phyloP scores from a whole-genome alignment of 805 yeast species.

The Candida xyloterini region DNA sequence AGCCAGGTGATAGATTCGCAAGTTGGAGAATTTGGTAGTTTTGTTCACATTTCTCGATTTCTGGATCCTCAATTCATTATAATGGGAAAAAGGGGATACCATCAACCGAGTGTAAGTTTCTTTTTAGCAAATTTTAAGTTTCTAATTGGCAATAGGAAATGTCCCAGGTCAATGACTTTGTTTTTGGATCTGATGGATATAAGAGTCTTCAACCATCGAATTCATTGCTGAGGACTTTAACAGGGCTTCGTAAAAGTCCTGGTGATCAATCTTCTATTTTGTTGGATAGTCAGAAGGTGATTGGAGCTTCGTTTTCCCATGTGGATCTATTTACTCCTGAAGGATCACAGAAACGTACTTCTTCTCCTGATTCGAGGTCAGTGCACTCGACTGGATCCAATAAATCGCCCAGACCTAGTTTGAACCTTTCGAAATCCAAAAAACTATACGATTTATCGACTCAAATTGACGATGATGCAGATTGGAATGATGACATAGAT shows the following conservation, averaged over 20 bases:
- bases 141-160: constrained; percentile 20
- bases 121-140: neutral
- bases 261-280: constrained; percentile 12
- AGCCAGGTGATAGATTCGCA: constrained; percentile 3
- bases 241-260: constrained; percentile 18
- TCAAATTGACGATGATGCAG: constrained; percentile 74
- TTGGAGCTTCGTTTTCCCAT: constrained; percentile 58
- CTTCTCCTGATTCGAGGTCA: constrained; percentile 21
- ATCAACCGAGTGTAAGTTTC: constrained; percentile 31
- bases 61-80: neutral
- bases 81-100: constrained; percentile 35
- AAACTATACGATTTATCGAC: constrained; percentile 15
- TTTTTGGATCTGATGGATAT: constrained; percentile 24
- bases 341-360: constrained; percentile 10
- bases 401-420: constrained; percentile 11
- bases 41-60: neutral
- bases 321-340: constrained; percentile 37
- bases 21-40: neutral
- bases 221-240: constrained; percentile 28
- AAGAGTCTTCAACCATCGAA: constrained; percentile 18
- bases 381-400: constrained; percentile 14
- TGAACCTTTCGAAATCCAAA: constrained; percentile 16
- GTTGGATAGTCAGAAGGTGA: constrained; percentile 32
- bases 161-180: constrained; percentile 32
- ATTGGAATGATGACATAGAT: constrained; percentile 79